phyloP scores from a whole-genome alignment of 139 green algal species.

The Auxenochlorella protothecoides region DNA sequence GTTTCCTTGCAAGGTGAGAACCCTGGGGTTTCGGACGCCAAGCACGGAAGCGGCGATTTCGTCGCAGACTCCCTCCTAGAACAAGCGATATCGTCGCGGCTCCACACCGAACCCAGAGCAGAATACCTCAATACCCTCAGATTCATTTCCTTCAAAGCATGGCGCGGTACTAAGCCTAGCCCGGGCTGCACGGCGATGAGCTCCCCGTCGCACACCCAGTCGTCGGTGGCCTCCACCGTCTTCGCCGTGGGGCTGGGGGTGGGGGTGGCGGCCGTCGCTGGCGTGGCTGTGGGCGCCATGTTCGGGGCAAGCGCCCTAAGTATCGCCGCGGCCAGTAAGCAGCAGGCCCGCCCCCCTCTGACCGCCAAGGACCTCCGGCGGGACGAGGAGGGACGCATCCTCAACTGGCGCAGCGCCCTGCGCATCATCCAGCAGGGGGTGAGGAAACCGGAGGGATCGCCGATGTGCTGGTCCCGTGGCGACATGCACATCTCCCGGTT shows the following conservation, averaged over 20 bases:
- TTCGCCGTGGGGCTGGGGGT: conserved; percentile 12
- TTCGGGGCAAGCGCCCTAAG: conserved; percentile 1
- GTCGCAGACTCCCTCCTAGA: too few relatives aligned
- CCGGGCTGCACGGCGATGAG: too few relatives aligned
- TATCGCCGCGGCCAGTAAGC: background rate
- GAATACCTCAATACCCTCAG: too few relatives aligned
- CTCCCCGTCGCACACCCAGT: too few relatives aligned
- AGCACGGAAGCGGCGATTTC: too few relatives aligned
- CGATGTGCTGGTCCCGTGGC: background rate
- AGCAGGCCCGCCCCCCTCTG: conserved; percentile 4
- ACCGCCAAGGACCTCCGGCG: conserved; percentile 5
- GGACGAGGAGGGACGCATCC: conserved; percentile 20
- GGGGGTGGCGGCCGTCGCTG: conserved; percentile 12
- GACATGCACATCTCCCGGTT: background rate
- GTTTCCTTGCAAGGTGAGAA: too few relatives aligned
- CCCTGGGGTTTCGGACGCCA: too few relatives aligned
- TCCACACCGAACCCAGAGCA: too few relatives aligned
- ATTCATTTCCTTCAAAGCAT: too few relatives aligned
- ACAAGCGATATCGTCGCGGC: too few relatives aligned
- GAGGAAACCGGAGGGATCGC: conserved; percentile 1
- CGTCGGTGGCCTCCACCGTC: conserved; percentile 1
- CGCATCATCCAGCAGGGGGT: conserved; percentile 21
- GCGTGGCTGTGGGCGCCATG: conserved; percentile 6
- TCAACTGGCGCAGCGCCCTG: conserved; percentile 11
- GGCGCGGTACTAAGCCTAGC: too few relatives aligned